A percentile compares a stretch with the other conserved stretches of the same genome.
Conservation (phyloP, 2,329 filamentous ascomycete species). For the Beauveria sp. region DNA sequence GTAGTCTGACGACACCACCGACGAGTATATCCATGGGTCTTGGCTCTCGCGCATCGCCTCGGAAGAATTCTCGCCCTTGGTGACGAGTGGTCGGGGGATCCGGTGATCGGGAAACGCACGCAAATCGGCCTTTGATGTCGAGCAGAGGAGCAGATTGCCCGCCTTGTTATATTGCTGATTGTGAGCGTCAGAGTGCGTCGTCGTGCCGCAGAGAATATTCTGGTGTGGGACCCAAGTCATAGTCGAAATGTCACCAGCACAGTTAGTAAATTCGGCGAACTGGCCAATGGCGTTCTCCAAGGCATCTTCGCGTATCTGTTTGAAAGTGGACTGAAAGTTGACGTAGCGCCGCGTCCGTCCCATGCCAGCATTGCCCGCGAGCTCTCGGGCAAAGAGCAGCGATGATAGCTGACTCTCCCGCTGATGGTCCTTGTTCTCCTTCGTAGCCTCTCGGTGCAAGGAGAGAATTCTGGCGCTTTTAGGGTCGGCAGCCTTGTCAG, state of each 20-base stretch:
- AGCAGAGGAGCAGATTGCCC: slow-evolving; percentile 53
- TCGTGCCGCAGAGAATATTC: slow-evolving; percentile 54
- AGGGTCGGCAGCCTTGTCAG: slow-evolving; percentile 14
- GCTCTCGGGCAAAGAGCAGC: slow-evolving; percentile 41
- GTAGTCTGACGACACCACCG: slow-evolving; percentile 55
- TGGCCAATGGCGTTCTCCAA: slow-evolving; percentile 48
- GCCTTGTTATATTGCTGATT: slow-evolving; percentile 62
- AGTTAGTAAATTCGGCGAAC: slow-evolving; percentile 50
- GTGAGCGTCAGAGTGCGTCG: slow-evolving; percentile 52
- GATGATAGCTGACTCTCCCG: slow-evolving; percentile 24
- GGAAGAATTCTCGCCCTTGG: slow-evolving; percentile 46
- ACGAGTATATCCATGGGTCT: slow-evolving; percentile 56
- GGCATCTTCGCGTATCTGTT: slow-evolving; percentile 41
- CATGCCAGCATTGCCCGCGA: slow-evolving; percentile 37
- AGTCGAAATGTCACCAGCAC: slow-evolving; percentile 53
- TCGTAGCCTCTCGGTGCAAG: slow-evolving; percentile 14
- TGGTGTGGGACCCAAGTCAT: slow-evolving; percentile 48
- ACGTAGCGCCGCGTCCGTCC: slow-evolving; percentile 32
- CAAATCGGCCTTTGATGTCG: slow-evolving; percentile 34
- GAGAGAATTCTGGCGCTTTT: slow-evolving; percentile 20
- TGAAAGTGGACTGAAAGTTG: slow-evolving; percentile 39
- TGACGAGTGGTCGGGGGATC: slow-evolving; percentile 45
- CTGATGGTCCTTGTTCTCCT: background rate
- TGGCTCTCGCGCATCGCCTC: slow-evolving; percentile 51
- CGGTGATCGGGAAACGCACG: slow-evolving; percentile 49